Evolutionary conservation across 2,329 filamentous ascomycete species (phyloP).

Genomic region (Penicillium nordicum): DNA sequence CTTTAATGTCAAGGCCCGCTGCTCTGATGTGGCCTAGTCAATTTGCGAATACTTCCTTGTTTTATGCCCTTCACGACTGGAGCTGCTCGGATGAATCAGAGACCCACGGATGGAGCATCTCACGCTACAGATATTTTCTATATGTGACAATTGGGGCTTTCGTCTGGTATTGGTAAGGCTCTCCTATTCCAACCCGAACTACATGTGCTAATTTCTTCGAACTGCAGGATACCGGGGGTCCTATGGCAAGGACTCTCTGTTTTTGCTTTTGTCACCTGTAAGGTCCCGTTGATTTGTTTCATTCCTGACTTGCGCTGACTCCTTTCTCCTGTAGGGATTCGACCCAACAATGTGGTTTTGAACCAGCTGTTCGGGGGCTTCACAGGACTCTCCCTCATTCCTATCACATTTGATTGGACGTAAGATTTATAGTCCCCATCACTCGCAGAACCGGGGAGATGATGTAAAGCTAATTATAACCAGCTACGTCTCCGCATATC

Average conservation of each 20-base stretch:
- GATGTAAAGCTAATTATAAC: neutral
- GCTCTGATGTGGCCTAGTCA: slow-evolving; percentile 69
- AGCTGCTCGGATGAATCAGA: slow-evolving; percentile 50
- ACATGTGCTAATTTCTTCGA: neutral
- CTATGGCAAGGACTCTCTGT: slow-evolving; percentile 63
- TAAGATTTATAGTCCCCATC: slow-evolving; percentile 14
- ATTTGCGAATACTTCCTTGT: slow-evolving; percentile 60
- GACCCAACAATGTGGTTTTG: slow-evolving; percentile 55
- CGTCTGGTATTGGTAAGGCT: slow-evolving; percentile 54
- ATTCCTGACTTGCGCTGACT: neutral
- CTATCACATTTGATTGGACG: slow-evolving; percentile 53
- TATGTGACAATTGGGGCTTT: slow-evolving; percentile 55
- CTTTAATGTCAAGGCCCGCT: slow-evolving; percentile 37
- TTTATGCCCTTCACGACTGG: slow-evolving; percentile 69
- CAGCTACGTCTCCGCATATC: slow-evolving; percentile 26
- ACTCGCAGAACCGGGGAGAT: neutral
- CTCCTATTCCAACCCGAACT: neutral
- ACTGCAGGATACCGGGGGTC: slow-evolving; percentile 54
- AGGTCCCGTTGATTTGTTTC: neutral
- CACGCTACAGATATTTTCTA: slow-evolving; percentile 61
- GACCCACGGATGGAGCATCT: slow-evolving; percentile 61
- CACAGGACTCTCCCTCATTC: slow-evolving; percentile 64
- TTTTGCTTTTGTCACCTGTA: slow-evolving; percentile 66
- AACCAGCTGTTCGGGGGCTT: slow-evolving; percentile 61
- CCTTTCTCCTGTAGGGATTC: slow-evolving; percentile 38